phyloP scores from a whole-genome alignment of 495 filamentous ascomycete genomes.

The Penicillium macrosclerotiorum region DNA sequence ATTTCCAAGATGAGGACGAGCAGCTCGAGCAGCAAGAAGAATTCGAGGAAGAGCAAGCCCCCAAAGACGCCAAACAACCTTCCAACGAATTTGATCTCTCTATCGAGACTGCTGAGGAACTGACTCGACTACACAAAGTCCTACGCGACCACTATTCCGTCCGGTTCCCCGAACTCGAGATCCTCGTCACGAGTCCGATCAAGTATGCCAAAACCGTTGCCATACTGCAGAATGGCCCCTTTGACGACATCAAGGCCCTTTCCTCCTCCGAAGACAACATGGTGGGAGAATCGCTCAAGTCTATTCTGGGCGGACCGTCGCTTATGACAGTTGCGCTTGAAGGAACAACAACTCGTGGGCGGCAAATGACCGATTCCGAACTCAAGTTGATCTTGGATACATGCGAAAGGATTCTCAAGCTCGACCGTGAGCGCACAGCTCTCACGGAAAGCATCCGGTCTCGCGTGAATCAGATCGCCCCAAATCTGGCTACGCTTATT shows the following conservation, averaged over 20 bases:
- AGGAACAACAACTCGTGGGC: conserved; percentile 83
- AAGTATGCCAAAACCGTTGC: conserved; percentile 96
- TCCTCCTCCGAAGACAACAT: conserved; percentile 69
- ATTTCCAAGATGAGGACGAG: conserved; percentile 28
- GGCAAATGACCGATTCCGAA: conserved; percentile 69
- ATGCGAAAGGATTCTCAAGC: conserved; percentile 80
- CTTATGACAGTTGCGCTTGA: conserved; percentile 97
- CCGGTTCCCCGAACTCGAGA: conserved; percentile 94
- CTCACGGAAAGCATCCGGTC: conserved; percentile 96
- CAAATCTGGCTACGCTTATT: conserved; percentile 89
- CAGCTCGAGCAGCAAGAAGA: conserved; percentile 25
- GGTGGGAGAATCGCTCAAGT: conserved; percentile 68
- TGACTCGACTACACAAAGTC: conserved; percentile 91
- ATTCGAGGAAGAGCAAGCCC: conserved; percentile 26
- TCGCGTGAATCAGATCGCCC: conserved; percentile 93
- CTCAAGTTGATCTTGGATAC: conserved; percentile 72
- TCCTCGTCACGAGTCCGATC: conserved; percentile 83
- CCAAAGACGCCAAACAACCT: conserved; percentile 21
- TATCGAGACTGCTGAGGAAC: conserved; percentile 85
- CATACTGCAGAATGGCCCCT: conserved; percentile 87
- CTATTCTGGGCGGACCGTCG: conserved; percentile 80
- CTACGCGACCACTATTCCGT: conserved; percentile 93
- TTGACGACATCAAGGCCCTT: conserved; percentile 81
- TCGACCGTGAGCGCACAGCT: conserved; percentile 82
- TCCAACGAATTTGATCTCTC: conserved; percentile 93